Base-by-base conservation (phyloP, 164 flowering plant species). In the Vitis labrusca region DNA sequence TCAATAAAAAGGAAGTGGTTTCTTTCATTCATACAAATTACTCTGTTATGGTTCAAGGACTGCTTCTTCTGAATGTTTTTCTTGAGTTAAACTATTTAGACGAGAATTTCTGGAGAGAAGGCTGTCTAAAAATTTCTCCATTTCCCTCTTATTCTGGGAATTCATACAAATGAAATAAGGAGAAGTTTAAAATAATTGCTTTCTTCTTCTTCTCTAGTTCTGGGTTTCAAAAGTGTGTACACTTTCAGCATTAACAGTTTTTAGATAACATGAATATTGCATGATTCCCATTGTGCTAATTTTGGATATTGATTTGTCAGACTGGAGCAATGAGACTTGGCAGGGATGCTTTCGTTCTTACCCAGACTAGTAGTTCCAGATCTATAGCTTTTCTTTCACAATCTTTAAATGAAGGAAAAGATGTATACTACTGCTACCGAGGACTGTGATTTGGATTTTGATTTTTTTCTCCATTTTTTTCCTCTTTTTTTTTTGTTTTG, bases 321-420 rank as follows among this genome's bases (percentile, higher is more conserved):
- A 81, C 88, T 37, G 91, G 91, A 66, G 78, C 88, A 13, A 87
- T 75, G 84, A 73, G 85, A 67, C 83, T 88, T 67, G 89, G 91
- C 17, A 77, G 65, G 65, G 89, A 88, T 78, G 88, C 85, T 72
- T 66, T 85, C 71, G 87, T 83, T 71, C 82, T 85, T 29, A 84
- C 88, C 1, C 91, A 85, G 71, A 81, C 88, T 52, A 30, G 75
- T 44, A 65, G 76, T 29, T 84, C 91, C 64, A 83, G 91, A 84
- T 88, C 88, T n/a, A 77, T 88, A 52, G 89, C 86, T 48, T 83
- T 85, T 63, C 82, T 87, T 59, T 87, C 91, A 1, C 91, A 85
- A 71, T 78, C 91, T 12, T 78, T 82, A 12, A 88, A 88, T 79
- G 79, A 82, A 70, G 86, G 84, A 19, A 85, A 84, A 73, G 81